These are phyloP conservation scores for Prunus davidiana DNA, from an alignment of 306 rosid genomes.

Conservation along the genomic window DNA sequence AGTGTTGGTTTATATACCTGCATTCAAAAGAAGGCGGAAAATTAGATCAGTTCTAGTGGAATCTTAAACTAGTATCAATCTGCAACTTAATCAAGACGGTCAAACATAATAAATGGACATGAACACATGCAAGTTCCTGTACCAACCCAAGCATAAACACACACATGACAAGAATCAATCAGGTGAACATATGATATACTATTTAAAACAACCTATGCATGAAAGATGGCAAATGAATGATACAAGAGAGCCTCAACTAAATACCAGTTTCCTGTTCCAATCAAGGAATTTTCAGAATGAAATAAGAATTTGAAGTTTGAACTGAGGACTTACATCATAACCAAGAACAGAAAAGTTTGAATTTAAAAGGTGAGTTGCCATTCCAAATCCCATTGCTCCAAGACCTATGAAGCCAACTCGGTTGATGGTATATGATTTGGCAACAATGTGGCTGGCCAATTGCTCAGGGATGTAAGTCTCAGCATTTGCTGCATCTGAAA, in stretches of 20 bases:
- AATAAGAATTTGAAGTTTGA: not conserved
- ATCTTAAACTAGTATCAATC: conserved; percentile 18
- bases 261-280: not conserved
- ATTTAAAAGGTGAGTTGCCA: conserved; percentile 84
- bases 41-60: conserved; percentile 13
- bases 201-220: too few species aligned
- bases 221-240: not conserved
- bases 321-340: conserved; percentile 67
- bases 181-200: not conserved
- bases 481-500: conserved; percentile 64
- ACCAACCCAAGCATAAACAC: not conserved
- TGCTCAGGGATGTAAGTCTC: conserved; percentile 67
- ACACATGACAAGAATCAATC: not conserved
- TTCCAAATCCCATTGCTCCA: conserved; percentile 99
- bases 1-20: conserved; percentile 85
- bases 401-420: conserved; percentile 93
- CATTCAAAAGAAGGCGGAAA: conserved; percentile 18
- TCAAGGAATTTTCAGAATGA: not conserved
- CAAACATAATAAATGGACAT: not conserved
- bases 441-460: conserved; percentile 54
- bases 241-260: not conserved
- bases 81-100: not conserved
- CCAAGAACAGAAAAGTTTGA: conserved; percentile 72
- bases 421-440: conserved; percentile 42
- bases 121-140: not conserved